Conservation (phyloP, 2,329 filamentous ascomycete species). For the Diaporthe ampelina region DNA sequence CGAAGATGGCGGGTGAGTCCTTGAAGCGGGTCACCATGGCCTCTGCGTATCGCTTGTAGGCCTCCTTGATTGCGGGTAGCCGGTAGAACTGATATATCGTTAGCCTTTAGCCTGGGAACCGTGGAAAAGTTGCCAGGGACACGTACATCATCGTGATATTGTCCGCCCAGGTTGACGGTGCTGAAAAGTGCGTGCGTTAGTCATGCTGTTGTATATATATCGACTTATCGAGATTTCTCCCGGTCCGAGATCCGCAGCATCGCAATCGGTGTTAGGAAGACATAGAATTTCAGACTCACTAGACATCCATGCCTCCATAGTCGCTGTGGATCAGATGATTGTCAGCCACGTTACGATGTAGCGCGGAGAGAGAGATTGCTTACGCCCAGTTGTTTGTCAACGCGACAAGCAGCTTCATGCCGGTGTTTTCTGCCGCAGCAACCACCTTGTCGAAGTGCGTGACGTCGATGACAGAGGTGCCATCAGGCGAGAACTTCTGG, state of each 20-base stretch:
- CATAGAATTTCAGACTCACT: neutral
- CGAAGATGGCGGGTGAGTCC: constrained; percentile 71
- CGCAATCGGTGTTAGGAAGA: neutral
- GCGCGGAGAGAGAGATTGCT: neutral
- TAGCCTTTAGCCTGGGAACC: neutral
- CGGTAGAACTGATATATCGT: constrained; percentile 59
- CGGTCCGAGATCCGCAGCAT: neutral
- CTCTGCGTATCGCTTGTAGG: constrained; percentile 71
- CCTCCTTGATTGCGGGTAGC: constrained; percentile 63
- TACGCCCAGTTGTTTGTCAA: constrained; percentile 70
- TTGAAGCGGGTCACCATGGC: constrained; percentile 72
- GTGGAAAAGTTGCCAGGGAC: neutral
- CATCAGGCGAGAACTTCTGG: constrained; percentile 59
- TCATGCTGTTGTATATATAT: neutral
- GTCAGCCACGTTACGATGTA: neutral
- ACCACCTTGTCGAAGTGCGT: constrained; percentile 66
- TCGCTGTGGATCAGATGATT: neutral
- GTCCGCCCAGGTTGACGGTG: constrained; percentile 18
- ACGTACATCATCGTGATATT: constrained; percentile 65
- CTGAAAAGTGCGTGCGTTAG: neutral
- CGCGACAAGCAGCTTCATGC: constrained; percentile 67
- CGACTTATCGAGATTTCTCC: no score
- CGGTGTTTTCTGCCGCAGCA: constrained; percentile 60
- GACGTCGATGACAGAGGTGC: constrained; percentile 59
- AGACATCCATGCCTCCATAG: constrained; percentile 29